Evolutionary conservation across 2,329 filamentous ascomycete species (phyloP).

Genomic region (Alternaria viburni): DNA sequence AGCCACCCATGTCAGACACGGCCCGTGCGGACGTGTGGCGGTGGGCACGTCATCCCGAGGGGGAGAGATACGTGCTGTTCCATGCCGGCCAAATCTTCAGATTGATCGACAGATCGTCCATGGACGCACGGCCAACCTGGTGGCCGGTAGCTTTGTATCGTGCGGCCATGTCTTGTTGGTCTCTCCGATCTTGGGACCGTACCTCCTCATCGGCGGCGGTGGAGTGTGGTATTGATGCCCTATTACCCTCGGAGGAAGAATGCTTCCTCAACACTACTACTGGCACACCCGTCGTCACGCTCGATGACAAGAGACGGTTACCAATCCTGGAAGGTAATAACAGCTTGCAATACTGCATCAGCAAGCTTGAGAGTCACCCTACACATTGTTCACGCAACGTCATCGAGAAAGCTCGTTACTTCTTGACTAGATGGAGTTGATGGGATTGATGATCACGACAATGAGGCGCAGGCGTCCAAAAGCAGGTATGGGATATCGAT

Average conservation of each 20-base stretch:
- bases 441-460: background rate
- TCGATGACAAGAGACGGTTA: background rate
- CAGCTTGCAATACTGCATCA: conserved; percentile 7
- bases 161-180: conserved; percentile 9
- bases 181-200: conserved; percentile 1
- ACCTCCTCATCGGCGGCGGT: background rate
- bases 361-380: background rate
- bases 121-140: conserved; percentile 6
- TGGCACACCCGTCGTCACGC: conserved; percentile 2
- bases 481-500: background rate
- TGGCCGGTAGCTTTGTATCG: conserved; percentile 11
- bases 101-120: conserved; percentile 1
- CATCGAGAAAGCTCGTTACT: conserved; percentile 1
- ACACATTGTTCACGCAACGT: background rate
- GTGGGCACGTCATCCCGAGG: conserved; percentile 7
- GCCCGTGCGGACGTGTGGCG: conserved; percentile 7
- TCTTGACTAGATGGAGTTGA: conserved; percentile 4
- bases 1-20: background rate
- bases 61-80: conserved; percentile 6
- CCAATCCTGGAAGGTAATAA: background rate
- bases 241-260: conserved; percentile 3
- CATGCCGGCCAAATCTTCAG: conserved; percentile 11
- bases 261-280: background rate
- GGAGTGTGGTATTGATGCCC: conserved; percentile 1
- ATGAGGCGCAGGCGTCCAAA: background rate